phyloP scores from a whole-genome alignment of 1,139 yeast species.

The Blastobotrys elegans region DNA sequence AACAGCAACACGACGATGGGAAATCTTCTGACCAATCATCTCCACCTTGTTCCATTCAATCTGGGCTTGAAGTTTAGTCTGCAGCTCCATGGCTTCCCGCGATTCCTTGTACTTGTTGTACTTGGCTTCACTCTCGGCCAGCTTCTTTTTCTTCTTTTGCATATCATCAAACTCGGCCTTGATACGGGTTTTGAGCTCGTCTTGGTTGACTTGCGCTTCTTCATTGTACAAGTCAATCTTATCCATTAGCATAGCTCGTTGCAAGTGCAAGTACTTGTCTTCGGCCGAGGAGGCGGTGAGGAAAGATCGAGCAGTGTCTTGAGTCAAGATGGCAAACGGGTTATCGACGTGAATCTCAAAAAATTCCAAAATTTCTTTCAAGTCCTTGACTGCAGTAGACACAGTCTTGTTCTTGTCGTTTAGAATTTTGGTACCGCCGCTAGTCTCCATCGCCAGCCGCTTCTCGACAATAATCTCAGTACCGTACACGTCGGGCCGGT shows the following conservation, averaged over 20 bases:
- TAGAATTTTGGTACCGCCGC: constrained; percentile 41
- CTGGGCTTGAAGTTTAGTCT: constrained; percentile 1
- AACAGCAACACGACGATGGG: constrained; percentile 28
- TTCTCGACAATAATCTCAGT: constrained; percentile 65
- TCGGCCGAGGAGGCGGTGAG: constrained; percentile 43
- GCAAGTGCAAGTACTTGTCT: constrained; percentile 67
- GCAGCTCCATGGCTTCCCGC: background rate
- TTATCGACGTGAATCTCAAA: constrained; percentile 82
- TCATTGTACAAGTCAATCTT: constrained; percentile 38
- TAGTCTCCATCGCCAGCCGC: constrained; percentile 33
- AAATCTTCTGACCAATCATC: constrained; percentile 24
- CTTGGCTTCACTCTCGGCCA: background rate
- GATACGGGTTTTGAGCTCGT: constrained; percentile 25
- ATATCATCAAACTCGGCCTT: background rate
- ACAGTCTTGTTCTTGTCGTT: constrained; percentile 48
- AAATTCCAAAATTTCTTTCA: constrained; percentile 62
- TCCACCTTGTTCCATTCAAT: constrained; percentile 25
- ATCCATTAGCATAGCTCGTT: constrained; percentile 71
- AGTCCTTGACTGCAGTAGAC: constrained; percentile 56
- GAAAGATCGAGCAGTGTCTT: constrained; percentile 90
- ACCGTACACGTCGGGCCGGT: constrained; percentile 61
- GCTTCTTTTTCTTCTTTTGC: background rate
- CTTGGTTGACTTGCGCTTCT: constrained; percentile 33
- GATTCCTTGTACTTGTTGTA: background rate
- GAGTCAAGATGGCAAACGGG: constrained; percentile 89